Conservation (phyloP, 805 yeast species). For the Zygotorulaspora florentina region DNA sequence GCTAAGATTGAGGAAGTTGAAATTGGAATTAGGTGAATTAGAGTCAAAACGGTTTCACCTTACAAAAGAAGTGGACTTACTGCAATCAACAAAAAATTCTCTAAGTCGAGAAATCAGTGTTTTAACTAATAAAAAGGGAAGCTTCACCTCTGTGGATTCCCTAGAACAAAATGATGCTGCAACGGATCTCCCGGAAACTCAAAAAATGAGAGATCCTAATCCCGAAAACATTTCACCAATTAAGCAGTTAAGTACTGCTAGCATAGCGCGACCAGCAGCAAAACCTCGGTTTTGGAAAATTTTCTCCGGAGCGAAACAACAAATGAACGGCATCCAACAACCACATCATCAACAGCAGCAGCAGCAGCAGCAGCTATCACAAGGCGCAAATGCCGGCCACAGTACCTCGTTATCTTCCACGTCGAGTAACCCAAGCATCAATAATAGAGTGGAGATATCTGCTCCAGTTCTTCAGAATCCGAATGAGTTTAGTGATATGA, state of each 20-base stretch:
- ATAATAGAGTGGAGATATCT: slow-evolving; percentile 31
- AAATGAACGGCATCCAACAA: slow-evolving; percentile 3
- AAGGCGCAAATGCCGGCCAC: background rate
- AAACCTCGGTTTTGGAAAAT: slow-evolving; percentile 35
- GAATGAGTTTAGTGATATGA: slow-evolving; percentile 37
- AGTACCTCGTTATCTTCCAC: slow-evolving; percentile 8
- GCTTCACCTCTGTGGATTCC: slow-evolving; percentile 15
- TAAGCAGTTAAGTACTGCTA: slow-evolving; percentile 23
- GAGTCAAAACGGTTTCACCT: slow-evolving; percentile 43
- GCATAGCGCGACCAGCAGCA: slow-evolving; percentile 24
- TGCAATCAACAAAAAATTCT: slow-evolving; percentile 45
- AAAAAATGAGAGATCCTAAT: slow-evolving; percentile 8
- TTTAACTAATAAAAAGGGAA: slow-evolving; percentile 23
- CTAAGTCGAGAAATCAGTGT: slow-evolving; percentile 44
- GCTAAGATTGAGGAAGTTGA: slow-evolving; percentile 40
- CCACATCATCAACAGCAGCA: slow-evolving; percentile 10
- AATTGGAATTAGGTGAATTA: slow-evolving; percentile 40
- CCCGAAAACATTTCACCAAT: slow-evolving; percentile 10
- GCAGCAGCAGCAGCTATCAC: slow-evolving; percentile 5
- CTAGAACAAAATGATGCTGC: slow-evolving; percentile 10
- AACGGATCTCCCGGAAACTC: background rate
- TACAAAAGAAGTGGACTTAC: slow-evolving; percentile 47
- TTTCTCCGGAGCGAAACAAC: slow-evolving; percentile 21
- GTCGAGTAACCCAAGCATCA: slow-evolving; percentile 9
- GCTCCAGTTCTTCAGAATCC: slow-evolving; percentile 37